A percentile compares a stretch with the other conserved stretches of the same genome.
Conservation (phyloP, 2,329 filamentous ascomycete genomes). For the Fusarium sublunatum region DNA sequence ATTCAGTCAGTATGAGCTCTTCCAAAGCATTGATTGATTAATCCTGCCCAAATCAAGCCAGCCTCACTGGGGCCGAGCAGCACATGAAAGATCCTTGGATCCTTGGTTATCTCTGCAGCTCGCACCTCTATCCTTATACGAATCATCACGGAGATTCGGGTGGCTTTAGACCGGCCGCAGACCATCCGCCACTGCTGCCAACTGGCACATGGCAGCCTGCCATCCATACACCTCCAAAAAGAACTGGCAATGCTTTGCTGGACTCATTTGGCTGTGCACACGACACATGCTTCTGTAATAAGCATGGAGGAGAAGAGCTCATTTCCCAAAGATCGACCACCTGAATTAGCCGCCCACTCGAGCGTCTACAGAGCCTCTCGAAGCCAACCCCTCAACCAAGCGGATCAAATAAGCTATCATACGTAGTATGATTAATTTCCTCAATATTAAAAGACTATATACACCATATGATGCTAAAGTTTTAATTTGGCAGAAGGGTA, state of each 20-base stretch:
- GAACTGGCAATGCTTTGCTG: constrained; percentile 6
- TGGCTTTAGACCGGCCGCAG: constrained; percentile 13
- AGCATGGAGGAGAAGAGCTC: constrained; percentile 30
- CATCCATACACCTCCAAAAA: constrained; percentile 13
- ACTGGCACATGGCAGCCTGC: constrained; percentile 21
- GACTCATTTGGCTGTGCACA: constrained; percentile 17
- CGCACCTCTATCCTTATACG: constrained; percentile 17
- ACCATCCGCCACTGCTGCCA: constrained; percentile 8
- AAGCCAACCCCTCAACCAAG: neutral
- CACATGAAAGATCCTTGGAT: constrained; percentile 3
- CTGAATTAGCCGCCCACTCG: constrained; percentile 31
- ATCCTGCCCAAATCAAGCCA: constrained; percentile 10
- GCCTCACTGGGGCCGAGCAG: constrained; percentile 36
- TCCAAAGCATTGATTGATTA: neutral
- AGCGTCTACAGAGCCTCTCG: constrained; percentile 20
- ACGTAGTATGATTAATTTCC: no score
- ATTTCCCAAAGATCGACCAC: constrained; percentile 27
- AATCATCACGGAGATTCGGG: constrained; percentile 22
- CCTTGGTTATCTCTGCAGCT: constrained; percentile 23
- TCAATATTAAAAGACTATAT: no score
- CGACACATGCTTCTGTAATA: constrained; percentile 9
- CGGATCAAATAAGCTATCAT: no score
- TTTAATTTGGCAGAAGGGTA: no score
- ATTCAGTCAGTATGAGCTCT: neutral
- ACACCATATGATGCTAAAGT: no score